Evolutionary conservation across 1,139 yeast genomes (phyloP).

Genomic region (Groenewaldozyma auringiensis): DNA sequence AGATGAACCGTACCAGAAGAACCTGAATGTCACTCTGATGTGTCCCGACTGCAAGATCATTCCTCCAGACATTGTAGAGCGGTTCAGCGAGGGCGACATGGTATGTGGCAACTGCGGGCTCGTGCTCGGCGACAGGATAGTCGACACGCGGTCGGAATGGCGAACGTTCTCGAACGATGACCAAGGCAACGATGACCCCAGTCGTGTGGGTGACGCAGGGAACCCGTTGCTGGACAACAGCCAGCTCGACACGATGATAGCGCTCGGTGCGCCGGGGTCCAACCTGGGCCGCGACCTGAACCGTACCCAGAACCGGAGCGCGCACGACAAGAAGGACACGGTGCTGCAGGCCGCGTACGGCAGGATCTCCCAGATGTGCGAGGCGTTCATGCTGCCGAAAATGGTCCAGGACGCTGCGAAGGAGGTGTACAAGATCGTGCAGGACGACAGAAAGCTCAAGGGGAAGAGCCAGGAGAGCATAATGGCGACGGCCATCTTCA

Average conservation of each 20-base stretch:
- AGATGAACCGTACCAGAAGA: constrained; percentile 27
- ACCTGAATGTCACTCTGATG: constrained; percentile 79
- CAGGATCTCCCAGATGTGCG: constrained; percentile 91
- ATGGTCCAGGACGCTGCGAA: constrained; percentile 97
- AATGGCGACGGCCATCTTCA: constrained; percentile 93
- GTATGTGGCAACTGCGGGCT: constrained; percentile 96
- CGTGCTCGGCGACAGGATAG: constrained; percentile 84
- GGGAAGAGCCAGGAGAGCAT: constrained; percentile 92
- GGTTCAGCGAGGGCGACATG: constrained; percentile 95
- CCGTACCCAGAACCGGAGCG: constrained; percentile 78
- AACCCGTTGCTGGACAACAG: constrained; percentile 88
- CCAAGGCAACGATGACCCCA: constrained; percentile 96
- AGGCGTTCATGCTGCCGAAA: constrained; percentile 88
- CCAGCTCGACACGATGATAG: constrained; percentile 87
- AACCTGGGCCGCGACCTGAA: constrained; percentile 79
- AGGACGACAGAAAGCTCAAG: constrained; percentile 78
- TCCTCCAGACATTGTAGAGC: constrained; percentile 92
- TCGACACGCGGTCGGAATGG: constrained; percentile 97
- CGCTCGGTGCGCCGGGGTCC: constrained; percentile 61
- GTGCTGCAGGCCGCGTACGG: constrained; percentile 86
- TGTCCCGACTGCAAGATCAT: constrained; percentile 95
- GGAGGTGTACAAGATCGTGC: constrained; percentile 87
- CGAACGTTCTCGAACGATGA: constrained; percentile 93
- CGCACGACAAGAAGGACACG: constrained; percentile 80
- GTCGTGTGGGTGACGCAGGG: constrained; percentile 99